Base-by-base conservation (phyloP, 2,329 filamentous ascomycete species). In the Allantophomopsis lycopodina region DNA sequence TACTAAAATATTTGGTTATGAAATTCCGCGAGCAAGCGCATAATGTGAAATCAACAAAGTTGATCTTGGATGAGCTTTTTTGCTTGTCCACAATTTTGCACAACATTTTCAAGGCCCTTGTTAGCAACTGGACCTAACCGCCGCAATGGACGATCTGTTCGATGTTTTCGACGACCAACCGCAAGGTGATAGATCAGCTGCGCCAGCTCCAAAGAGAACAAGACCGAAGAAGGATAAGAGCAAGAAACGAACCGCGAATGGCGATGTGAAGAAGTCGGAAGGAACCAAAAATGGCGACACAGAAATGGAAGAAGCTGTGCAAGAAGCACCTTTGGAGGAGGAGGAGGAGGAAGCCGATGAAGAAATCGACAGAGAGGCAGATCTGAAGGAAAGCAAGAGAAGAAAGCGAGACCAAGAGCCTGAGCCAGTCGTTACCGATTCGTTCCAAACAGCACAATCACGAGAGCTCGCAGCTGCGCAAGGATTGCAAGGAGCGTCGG, bases 361-460 rank as follows among this genome's bases (percentile, higher is more conserved):
- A 11, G 61, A 49, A 21, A 58, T 63, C 35, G 56, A 60, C n/a
- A 57, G 57, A 30, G 60, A 61, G 2, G 62, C 66, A 32, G 64
- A 62, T 34, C 63, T 65, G 4, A 61, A 69, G 40, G 65, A 76
- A 36, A 61, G 56, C 44, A 86, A 85, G 60, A 76, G 81, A 48
- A 68, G 71, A 39, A 69, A 73, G 49, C 71, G 76, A 55, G 73
- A 78, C 49, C 69, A 78, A 46, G 64, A 69, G 40, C 82, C 81
- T 51, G 74, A 75, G 45, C 85, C 89, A 5, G 79, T 96, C 36
- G 74, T 96, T 50, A 87, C 89, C 15, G 91, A 98, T 63, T 78
- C 81, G 11, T 98, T 98, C 59, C 79, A 96, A 64, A 96, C 91
- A 11, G 88, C 91, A 55, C 79, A 94, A 62, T 93, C 88, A 46